Evolutionary conservation across 768 basidiomycete genomes (phyloP), one percentile per base, ranked within the genome.

Genomic region (Serendipita sp.): DNA sequence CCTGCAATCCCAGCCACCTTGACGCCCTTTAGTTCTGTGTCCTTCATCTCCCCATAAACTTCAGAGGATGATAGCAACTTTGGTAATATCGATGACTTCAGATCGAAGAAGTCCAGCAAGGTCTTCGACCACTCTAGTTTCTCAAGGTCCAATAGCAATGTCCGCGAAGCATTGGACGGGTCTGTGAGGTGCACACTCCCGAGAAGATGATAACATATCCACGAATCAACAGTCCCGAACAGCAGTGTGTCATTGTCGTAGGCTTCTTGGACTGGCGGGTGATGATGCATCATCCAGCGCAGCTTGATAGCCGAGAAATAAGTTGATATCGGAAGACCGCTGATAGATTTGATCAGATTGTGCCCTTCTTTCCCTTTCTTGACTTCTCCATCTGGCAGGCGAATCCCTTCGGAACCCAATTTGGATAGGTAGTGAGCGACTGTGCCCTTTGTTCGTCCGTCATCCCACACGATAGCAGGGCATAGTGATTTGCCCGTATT

Each of bases 291-390:
- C 88, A 99, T 92, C 95, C 95, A 99, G 51, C 89, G 83, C 67
- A 96, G 79, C 76, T 97, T 98, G 73, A 96, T 86, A 16, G 88
- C 95, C 28, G 94, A 96, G 76, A 99, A 99, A 76, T 99, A 99
- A 0, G 95, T 98, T 15, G 94, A 96, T 5, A 97, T 79, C n/a
- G 88, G 89, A 45, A 96, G 82, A 38, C 94, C 94, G 56, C 92
- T 94, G 66, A 90, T 95, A 46, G 2, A 2, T 18, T 32, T 47
- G 18, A 64, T 47, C 1, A 3, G 38, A 24, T 28, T 16, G 16
- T 38, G 48, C 7, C n/a, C 44, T 30, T 48, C 45, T n/a, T 24
- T 24, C 10, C n/a, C 54, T 16, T 41, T 24, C 15, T 34, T 28
- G 3, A n/a, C 16, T 4, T 7, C 10, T 34, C 11, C 24, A 30